Conservation (phyloP, 2,329 filamentous ascomycete species). For the Tothia fuscella region DNA sequence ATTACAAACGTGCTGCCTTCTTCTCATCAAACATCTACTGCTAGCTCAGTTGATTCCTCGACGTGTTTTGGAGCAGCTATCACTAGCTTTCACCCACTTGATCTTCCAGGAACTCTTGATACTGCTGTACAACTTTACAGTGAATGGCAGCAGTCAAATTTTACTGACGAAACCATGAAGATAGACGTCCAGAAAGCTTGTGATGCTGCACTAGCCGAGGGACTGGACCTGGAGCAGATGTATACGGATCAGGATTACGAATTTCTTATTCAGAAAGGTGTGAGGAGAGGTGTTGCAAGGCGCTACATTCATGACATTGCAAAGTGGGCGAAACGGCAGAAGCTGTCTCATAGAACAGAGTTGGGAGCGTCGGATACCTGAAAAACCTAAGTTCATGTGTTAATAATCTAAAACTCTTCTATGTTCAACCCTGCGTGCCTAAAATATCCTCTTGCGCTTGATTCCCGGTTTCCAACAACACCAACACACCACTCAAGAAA, state of each 20-base stretch:
- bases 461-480: slow-evolving; percentile 9
- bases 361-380: background rate
- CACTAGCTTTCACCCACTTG: slow-evolving; percentile 9
- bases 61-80: slow-evolving; percentile 1
- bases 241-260: background rate
- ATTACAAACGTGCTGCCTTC: slow-evolving; percentile 20
- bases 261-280: background rate
- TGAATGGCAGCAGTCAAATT: slow-evolving; percentile 7
- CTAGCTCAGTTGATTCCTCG: slow-evolving; percentile 5
- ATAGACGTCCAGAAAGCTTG: slow-evolving; percentile 1
- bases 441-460: slow-evolving; percentile 11
- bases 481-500: slow-evolving; percentile 11
- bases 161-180: slow-evolving; percentile 2
- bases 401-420: slow-evolving; percentile 9
- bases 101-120: slow-evolving; percentile 15
- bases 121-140: slow-evolving; percentile 9
- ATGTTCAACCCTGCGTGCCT: slow-evolving; percentile 10
- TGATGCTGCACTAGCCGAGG: background rate
- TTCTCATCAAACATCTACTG: slow-evolving; percentile 10
- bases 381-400: background rate
- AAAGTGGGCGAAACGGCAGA: slow-evolving; percentile 2
- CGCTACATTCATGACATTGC: slow-evolving; percentile 1
- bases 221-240: slow-evolving; percentile 2
- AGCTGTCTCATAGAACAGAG: background rate
- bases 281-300: slow-evolving; percentile 1